Base-by-base conservation (phyloP, 2,329 filamentous ascomycete genomes). In the Cordyceps sp. region DNA sequence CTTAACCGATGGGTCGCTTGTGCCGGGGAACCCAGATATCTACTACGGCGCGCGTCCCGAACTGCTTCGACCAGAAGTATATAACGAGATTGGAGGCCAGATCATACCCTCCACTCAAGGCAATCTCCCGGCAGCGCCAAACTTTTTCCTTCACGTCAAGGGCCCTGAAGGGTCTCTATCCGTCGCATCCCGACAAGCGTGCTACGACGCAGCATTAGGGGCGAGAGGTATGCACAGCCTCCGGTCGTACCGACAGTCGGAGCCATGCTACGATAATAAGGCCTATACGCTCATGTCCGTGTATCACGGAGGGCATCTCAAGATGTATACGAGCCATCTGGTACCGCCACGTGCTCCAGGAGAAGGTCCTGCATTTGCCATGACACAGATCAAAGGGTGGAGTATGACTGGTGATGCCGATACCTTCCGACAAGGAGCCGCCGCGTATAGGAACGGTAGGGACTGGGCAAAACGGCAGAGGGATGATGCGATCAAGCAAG, bases 401-500 rank as follows among this genome's bases (percentile, higher is more conserved):
- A 33, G 6, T 5, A 31, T 61, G 39, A 55, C 45, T 0, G 32
- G 36, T 16, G 35, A 43, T 31, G 15, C 31, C 4, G 41, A 55
- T 4, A 41, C 33, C 1, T 61, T 59, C 37, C 36, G 45, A 9
- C 17, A 49, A 37, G 59, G 55, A 16, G 48, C 44, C 14, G 44
- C 45, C 10, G 53, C 53, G 23, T 58, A 53, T 37, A 45, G 58
- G 24, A 62, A 63, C 45, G 44, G 44, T 2, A 45, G 54, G 34
- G 57, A 62, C 35, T 48, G 50, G 44, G 53, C 58, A 5, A 48
- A 50, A 37, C 37, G 42, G 20, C 42, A 59, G 33, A 46, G 59
- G 18, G 46, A 61, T 37, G 31, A 40, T 10, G 47, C 52, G 15
- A 55, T 57, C 16, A 27, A 33, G n/a, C 37, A 41, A 14, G 49